Evolutionary conservation across 2,329 filamentous ascomycete species (phyloP).

Genomic region (Aureobasidium sp.): DNA sequence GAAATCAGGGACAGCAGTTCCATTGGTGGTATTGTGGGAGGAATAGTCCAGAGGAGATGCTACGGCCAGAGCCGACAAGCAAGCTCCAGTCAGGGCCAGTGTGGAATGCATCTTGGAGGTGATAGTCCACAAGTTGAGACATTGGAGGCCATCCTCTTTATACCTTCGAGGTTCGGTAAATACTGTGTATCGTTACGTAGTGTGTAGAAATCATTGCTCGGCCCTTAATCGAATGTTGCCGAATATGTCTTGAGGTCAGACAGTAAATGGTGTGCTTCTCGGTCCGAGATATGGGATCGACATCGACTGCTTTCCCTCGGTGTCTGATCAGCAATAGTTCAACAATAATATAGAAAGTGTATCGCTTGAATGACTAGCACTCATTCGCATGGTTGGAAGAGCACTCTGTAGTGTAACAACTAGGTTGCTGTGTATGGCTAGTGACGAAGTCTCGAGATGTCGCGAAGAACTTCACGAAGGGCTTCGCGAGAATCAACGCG

Average conservation of each 20-base stretch:
- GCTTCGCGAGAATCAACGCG: neutral
- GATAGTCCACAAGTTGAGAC: neutral
- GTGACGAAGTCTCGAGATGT: neutral
- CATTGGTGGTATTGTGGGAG: neutral
- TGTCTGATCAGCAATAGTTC: neutral
- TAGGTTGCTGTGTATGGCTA: neutral
- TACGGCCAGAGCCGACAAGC: neutral
- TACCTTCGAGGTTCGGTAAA: neutral
- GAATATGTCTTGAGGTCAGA: neutral
- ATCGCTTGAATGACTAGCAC: neutral
- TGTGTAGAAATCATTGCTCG: neutral
- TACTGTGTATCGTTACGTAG: neutral
- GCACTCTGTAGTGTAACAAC: neutral
- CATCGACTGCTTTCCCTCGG: neutral
- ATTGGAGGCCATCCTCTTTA: neutral
- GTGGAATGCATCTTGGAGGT: neutral
- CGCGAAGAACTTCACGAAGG: no score
- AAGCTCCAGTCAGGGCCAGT: neutral
- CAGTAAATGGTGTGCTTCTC: neutral
- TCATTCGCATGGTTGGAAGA: neutral
- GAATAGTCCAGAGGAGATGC: neutral
- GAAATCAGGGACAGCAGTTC: neutral
- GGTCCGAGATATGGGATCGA: slow-evolving; percentile 3
- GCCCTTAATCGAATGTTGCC: neutral
- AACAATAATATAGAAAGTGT: neutral